These are phyloP conservation scores for Sporisorium scitamineum DNA, from an alignment of 1,284 basidiomycete genomes.

Conservation along the genomic window DNA sequence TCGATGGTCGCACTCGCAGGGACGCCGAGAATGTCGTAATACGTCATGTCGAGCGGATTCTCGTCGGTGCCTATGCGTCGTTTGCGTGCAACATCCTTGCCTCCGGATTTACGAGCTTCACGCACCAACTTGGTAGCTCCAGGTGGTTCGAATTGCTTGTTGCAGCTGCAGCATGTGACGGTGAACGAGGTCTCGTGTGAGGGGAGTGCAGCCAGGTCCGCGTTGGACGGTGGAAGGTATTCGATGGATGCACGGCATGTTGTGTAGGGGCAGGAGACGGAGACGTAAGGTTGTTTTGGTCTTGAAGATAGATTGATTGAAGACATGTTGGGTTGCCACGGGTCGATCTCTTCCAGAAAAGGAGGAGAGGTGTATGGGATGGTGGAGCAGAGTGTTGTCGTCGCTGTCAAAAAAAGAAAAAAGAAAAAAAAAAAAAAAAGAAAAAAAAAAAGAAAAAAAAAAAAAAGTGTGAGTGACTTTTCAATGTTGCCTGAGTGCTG, in stretches of 20 bases:
- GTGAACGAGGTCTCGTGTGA: constrained; percentile 61
- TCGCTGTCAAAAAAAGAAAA: neutral
- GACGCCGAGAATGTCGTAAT: constrained; percentile 78
- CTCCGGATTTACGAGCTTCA: constrained; percentile 53
- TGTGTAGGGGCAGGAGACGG: constrained; percentile 63
- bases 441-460: no score
- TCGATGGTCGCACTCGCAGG: constrained; percentile 80
- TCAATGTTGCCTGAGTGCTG: constrained; percentile 13
- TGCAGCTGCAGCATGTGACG: constrained; percentile 63
- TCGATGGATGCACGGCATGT: constrained; percentile 64
- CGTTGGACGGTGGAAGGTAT: constrained; percentile 53
- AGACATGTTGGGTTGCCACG: constrained; percentile 19
- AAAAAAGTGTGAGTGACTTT: no score
- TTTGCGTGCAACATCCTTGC: constrained; percentile 49
- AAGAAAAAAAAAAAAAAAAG: no score
- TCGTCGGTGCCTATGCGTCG: constrained; percentile 68
- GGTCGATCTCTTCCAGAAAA: neutral
- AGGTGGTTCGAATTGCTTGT: constrained; percentile 65
- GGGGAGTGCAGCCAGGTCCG: constrained; percentile 46
- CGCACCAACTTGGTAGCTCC: constrained; percentile 59
- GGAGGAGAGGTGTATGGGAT: neutral
- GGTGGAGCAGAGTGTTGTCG: constrained; percentile 1
- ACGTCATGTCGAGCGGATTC: constrained; percentile 66
- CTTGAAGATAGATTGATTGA: constrained; percentile 55
- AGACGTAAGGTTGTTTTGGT: constrained; percentile 58